Evolutionary conservation across 2,329 filamentous ascomycete genomes (phyloP).

Genomic region (Akanthomyces dipterigenus): DNA sequence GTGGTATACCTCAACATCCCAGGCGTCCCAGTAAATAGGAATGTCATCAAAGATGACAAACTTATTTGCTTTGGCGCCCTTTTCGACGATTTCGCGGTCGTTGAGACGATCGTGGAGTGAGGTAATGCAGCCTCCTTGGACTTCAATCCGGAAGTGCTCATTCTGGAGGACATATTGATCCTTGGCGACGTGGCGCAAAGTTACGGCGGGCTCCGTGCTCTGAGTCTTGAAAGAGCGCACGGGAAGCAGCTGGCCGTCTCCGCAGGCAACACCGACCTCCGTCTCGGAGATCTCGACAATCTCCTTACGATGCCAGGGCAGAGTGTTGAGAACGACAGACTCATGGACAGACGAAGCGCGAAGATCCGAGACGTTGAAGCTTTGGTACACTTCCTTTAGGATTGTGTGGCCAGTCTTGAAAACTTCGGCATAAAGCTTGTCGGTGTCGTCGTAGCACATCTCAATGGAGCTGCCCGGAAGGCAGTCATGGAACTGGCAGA

Average conservation of each 20-base stretch:
- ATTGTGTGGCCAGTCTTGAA: conserved; percentile 70
- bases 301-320: conserved; percentile 77
- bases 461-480: conserved; percentile 91
- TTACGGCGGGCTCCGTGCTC: conserved; percentile 41
- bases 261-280: conserved; percentile 49
- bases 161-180: conserved; percentile 77
- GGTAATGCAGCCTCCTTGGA: conserved; percentile 70
- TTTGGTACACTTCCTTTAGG: conserved; percentile 60
- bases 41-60: conserved; percentile 96
- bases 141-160: conserved; percentile 63
- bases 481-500: conserved; percentile 98
- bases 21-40: conserved; percentile 93
- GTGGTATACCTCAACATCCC: conserved; percentile 97
- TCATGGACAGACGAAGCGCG: conserved; percentile 35
- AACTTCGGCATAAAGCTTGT: conserved; percentile 77
- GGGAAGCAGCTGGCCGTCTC: conserved; percentile 45
- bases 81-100: conserved; percentile 70
- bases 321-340: conserved; percentile 69
- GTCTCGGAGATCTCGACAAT: conserved; percentile 57
- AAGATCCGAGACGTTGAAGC: conserved; percentile 54
- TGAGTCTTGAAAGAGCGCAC: conserved; percentile 43
- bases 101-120: conserved; percentile 72
- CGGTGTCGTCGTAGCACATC: conserved; percentile 96
- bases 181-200: conserved; percentile 41
- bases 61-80: conserved; percentile 74